Evolutionary conservation across 345 rosid species (phyloP).

Genomic region (Syzygium aqueum): DNA sequence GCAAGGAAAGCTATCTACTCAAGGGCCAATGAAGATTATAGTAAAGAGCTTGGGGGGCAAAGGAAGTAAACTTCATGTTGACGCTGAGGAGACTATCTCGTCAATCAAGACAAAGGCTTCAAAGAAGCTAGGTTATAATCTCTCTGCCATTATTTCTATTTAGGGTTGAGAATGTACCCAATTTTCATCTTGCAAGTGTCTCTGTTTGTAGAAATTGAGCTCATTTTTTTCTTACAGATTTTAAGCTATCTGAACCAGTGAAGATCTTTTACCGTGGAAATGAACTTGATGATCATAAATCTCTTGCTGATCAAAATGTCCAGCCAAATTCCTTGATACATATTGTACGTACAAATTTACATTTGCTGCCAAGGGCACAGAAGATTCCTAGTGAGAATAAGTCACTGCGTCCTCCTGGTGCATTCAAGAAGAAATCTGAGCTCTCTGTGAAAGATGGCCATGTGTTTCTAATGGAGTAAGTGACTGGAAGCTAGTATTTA

Average conservation of each 20-base stretch:
- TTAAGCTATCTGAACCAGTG: slow-evolving; percentile 77
- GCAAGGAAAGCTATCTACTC: slow-evolving; percentile 69
- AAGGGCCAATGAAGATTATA: slow-evolving; percentile 79
- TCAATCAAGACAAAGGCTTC: slow-evolving; percentile 86
- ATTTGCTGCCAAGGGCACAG: slow-evolving; percentile 79
- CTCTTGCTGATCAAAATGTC: slow-evolving; percentile 79
- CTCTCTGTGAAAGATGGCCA: slow-evolving; percentile 97
- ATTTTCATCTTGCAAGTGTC: neutral
- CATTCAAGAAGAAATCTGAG: slow-evolving; percentile 98
- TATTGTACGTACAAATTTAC: slow-evolving; percentile 80
- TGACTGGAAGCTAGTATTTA: neutral
- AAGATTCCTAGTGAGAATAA: slow-evolving; percentile 88
- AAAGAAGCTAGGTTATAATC: slow-evolving; percentile 78
- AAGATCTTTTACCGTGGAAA: slow-evolving; percentile 73
- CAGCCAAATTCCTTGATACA: slow-evolving; percentile 86
- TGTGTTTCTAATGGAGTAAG: slow-evolving; percentile 95
- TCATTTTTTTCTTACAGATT: slow-evolving; percentile 43
- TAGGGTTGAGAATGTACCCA: neutral
- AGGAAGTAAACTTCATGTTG: slow-evolving; percentile 86
- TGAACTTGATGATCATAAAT: slow-evolving; percentile 78
- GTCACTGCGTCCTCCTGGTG: slow-evolving; percentile 93
- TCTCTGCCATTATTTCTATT: slow-evolving; percentile 1
- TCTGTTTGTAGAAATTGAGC: neutral
- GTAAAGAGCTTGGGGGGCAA: slow-evolving; percentile 97
- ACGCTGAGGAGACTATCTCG: slow-evolving; percentile 68